Evolutionary conservation across 352 stramenopile species (phyloP).

Genomic region (Phytophthora palmivora): DNA sequence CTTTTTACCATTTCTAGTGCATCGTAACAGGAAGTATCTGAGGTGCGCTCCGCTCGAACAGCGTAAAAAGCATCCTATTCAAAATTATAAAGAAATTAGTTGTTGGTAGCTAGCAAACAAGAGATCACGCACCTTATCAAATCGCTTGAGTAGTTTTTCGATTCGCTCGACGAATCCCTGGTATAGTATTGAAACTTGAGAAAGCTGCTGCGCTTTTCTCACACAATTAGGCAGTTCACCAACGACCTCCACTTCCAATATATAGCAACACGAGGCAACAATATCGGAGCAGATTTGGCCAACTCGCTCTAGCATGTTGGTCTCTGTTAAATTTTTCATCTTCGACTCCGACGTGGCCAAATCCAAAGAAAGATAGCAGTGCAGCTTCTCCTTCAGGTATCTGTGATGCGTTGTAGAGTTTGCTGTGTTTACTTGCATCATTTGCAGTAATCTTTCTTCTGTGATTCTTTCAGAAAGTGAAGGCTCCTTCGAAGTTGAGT

Average conservation of each 20-base stretch:
- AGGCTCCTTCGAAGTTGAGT: background rate
- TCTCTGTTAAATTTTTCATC: slow-evolving; percentile 1
- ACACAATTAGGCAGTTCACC: slow-evolving; percentile 35
- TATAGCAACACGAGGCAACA: slow-evolving; percentile 42
- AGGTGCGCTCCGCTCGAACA: slow-evolving; percentile 10
- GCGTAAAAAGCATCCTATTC: slow-evolving; percentile 28
- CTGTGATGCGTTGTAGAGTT: slow-evolving; percentile 18
- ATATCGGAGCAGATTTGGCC: slow-evolving; percentile 42
- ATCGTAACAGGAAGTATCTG: slow-evolving; percentile 24
- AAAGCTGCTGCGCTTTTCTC: slow-evolving; percentile 33
- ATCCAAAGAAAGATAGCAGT: slow-evolving; percentile 36
- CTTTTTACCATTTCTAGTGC: slow-evolving; percentile 32
- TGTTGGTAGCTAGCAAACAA: background rate
- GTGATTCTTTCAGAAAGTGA: slow-evolving; percentile 36
- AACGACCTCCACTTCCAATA: slow-evolving; percentile 33
- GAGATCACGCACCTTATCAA: slow-evolving; percentile 25
- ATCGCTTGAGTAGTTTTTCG: slow-evolving; percentile 33
- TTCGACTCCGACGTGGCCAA: slow-evolving; percentile 8
- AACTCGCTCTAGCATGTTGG: slow-evolving; percentile 24
- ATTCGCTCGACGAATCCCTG: slow-evolving; percentile 47
- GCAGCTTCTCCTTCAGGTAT: slow-evolving; percentile 38
- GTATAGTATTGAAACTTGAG: slow-evolving; percentile 40
- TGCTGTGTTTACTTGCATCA: slow-evolving; percentile 30
- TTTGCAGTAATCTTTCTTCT: slow-evolving; percentile 37
- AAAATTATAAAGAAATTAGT: background rate